Evolutionary conservation across 495 filamentous ascomycete species (phyloP).

Genomic region (Patellaria atrata): DNA sequence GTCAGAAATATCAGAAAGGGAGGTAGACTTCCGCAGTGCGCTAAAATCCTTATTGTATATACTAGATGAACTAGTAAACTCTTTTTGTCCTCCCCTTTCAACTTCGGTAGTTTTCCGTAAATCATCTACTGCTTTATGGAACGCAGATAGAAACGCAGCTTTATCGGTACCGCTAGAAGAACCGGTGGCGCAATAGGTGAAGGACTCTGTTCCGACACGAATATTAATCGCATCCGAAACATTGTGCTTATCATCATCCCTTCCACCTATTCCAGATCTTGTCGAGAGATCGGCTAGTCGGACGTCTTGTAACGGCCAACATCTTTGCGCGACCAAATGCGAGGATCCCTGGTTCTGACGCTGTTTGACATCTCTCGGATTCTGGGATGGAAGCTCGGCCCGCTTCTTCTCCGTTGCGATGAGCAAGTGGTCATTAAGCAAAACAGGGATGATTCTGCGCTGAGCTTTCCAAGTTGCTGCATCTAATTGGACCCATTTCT

Average conservation of each 20-base stretch:
- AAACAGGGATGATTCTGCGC: constrained; percentile 69
- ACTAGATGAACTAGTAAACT: too few relatives aligned
- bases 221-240: constrained; percentile 83
- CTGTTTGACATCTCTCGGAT: constrained; percentile 14
- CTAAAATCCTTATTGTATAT: constrained; percentile 64
- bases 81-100: constrained; percentile 62
- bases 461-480: constrained; percentile 89
- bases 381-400: constrained; percentile 41
- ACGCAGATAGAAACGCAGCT: constrained; percentile 62
- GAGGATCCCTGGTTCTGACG: constrained; percentile 31
- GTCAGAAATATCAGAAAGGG: constrained; percentile 53
- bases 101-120: constrained; percentile 66
- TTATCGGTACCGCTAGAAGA: constrained; percentile 54
- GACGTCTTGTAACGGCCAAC: constrained; percentile 88
- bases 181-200: constrained; percentile 75
- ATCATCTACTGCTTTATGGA: constrained; percentile 84
- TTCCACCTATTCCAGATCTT: constrained; percentile 35
- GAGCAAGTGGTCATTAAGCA: constrained; percentile 90
- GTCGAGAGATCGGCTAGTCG: constrained; percentile 76
- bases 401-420: constrained; percentile 87
- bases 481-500: constrained; percentile 88
- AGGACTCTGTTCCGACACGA: constrained; percentile 76
- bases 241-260: constrained; percentile 35
- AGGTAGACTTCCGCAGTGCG: constrained; percentile 54
- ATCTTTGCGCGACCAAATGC: constrained; percentile 81